Conservation (phyloP, 2,329 filamentous ascomycete species). For the Paraphoma sp. region DNA sequence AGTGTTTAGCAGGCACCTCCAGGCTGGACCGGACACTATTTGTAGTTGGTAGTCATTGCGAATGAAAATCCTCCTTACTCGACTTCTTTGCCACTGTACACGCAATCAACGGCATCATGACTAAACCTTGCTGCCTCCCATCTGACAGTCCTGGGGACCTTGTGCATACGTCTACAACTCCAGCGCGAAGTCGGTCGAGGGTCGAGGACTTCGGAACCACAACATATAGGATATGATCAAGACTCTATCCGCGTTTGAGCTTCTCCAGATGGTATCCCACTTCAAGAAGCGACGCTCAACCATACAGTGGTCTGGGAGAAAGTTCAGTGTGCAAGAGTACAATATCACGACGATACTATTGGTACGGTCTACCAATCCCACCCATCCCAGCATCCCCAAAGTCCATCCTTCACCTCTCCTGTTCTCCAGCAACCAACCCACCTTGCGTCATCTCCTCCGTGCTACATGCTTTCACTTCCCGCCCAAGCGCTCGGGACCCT, state of each 20-base stretch:
- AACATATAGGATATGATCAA: too few relatives aligned
- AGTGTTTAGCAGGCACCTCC: neutral
- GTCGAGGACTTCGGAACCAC: too few relatives aligned
- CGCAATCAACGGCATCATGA: neutral
- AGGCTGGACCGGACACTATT: slow-evolving; percentile 1
- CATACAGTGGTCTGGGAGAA: too few relatives aligned
- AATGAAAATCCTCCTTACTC: neutral
- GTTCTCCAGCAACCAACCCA: neutral
- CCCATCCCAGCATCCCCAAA: too few relatives aligned
- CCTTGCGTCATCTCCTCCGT: neutral
- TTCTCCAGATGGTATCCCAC: too few relatives aligned
- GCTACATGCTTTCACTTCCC: neutral
- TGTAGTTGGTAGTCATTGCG: neutral
- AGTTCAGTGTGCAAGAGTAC: too few relatives aligned
- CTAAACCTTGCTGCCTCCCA: neutral
- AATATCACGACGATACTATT: too few relatives aligned
- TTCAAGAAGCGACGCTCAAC: too few relatives aligned
- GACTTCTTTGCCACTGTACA: neutral
- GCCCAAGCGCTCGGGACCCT: neutral
- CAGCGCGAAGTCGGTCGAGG: too few relatives aligned
- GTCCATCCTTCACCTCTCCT: too few relatives aligned
- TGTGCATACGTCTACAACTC: neutral
- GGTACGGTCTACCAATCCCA: too few relatives aligned
- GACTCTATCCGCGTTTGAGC: too few relatives aligned
- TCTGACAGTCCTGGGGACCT: neutral